Evolutionary conservation across 345 rosid species (phyloP), one percentile per base, ranked within the genome.

Genomic region (Punica granatum): DNA sequence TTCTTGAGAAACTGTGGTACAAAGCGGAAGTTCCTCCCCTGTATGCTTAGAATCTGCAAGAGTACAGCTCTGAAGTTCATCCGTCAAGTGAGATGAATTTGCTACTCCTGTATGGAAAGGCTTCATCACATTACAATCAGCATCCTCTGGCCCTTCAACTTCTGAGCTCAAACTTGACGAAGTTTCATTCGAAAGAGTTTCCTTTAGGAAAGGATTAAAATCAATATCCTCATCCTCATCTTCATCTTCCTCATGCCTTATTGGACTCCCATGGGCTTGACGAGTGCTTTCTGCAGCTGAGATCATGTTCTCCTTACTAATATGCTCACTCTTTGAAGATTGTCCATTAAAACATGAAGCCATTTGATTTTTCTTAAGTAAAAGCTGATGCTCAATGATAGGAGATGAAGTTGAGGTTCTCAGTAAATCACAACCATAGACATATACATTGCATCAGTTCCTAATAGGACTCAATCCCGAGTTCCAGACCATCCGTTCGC

Each of bases 131-230:
- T 63, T 72, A 48, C 60, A 72, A 56, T 75, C 79, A 65, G 65
- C 64, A 39, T 78, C 85, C 49, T 82, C 87, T 10, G 79, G 63
- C 33, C 73, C 83, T 80, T 88, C 89, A 30, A 82, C 69, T 70
- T 86, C 92, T 32, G 97, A 93, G 82, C 97, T 89, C 74, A 90
- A 70, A 78, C 97, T 89, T 2, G 98, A 93, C 60, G 98, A 93
- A 70, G 89, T 83, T 63, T 90, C 90, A 3, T 81, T 92, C 4
- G 97, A 88, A 60, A 80, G 88, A 23, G 86, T 73, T 63, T 75
- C 92, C 79, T 87, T 90, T 2, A 88, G 65, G 76, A 86, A 85
- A 25, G 96, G 96, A 75, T 93, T 89, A 76, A 93, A 90, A 79
- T 90, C 96, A 7, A 82, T 76, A 73, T 92, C 95, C 72, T 88